A percentile compares a stretch with the other conserved stretches of the same genome.
phyloP scores from a whole-genome alignment of 1,139 yeast genomes.

The Lodderomyces beijingensis region DNA sequence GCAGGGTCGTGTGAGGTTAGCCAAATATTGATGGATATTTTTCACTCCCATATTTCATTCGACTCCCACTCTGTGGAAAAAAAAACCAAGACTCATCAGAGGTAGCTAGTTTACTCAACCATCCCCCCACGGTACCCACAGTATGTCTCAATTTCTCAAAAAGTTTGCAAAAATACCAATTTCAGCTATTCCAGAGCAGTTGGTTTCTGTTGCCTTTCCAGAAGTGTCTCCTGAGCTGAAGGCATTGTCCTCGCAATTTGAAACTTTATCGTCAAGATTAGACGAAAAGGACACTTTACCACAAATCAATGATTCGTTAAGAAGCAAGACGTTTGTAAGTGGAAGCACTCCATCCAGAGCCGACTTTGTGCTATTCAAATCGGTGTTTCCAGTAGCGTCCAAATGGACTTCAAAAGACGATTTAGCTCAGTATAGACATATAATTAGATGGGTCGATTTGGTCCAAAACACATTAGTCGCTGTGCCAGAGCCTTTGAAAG shows the following conservation, averaged over 20 bases:
- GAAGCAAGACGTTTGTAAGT: constrained; percentile 63
- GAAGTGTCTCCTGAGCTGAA: constrained; percentile 45
- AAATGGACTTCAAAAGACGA: constrained; percentile 55
- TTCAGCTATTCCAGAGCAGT: constrained; percentile 9
- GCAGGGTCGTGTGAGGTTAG: no score
- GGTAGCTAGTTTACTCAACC: no score
- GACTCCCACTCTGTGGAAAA: no score
- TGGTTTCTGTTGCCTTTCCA: constrained; percentile 31
- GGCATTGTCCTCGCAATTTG: constrained; percentile 82
- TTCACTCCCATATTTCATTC: no score
- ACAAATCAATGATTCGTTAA: constrained; percentile 66
- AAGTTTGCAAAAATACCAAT: constrained; percentile 40
- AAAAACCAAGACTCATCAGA: no score
- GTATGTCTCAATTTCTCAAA: constrained; percentile 42
- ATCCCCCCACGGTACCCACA: no score
- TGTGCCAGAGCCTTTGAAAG: constrained; percentile 48
- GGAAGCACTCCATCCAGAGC: constrained; percentile 62
- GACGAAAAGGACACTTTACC: constrained; percentile 51
- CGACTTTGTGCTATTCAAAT: constrained; percentile 67
- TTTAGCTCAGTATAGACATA: constrained; percentile 62
- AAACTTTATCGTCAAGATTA: constrained; percentile 60
- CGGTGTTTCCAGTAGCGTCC: constrained; percentile 56
- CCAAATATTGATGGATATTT: no score
- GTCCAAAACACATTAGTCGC: constrained; percentile 64
- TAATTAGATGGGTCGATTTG: constrained; percentile 87